Conservation (phyloP, 257 asterid genomes). For the Anisodus acutangulus region DNA sequence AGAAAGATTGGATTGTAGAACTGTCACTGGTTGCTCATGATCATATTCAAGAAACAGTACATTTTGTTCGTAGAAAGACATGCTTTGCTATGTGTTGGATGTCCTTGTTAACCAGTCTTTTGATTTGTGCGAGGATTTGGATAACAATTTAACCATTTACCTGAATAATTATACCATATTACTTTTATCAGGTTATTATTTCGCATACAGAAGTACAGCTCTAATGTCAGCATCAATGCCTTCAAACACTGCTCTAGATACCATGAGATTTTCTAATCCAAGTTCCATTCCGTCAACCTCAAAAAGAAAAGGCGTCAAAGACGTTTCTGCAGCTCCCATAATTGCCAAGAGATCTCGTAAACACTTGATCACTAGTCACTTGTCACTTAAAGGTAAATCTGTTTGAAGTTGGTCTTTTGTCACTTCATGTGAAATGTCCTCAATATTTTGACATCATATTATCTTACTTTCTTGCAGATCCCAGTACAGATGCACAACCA, state of each 20-base stretch:
- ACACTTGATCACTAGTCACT: constrained; percentile 37
- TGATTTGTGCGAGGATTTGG: not conserved
- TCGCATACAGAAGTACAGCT: constrained; percentile 50
- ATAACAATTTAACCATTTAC: not conserved
- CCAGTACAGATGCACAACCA: constrained; percentile 40
- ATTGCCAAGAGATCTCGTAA: constrained; percentile 62
- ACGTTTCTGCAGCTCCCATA: constrained; percentile 40
- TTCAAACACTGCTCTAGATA: constrained; percentile 36
- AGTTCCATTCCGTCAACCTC: constrained; percentile 39
- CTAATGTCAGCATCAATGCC: constrained; percentile 50
- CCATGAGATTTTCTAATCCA: constrained; percentile 50
- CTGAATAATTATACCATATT: not conserved
- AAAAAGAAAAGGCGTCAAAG: constrained; percentile 63
- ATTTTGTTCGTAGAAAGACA: not conserved
- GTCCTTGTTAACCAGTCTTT: not conserved
- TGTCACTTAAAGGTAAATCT: constrained; percentile 54
- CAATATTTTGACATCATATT: not conserved
- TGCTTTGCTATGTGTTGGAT: not conserved
- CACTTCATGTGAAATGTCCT: constrained; percentile 9
- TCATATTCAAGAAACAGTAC: not conserved
- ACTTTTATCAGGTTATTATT: constrained; percentile 54
- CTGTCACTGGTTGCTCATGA: not conserved
- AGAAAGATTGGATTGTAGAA: not conserved
- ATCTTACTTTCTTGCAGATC: constrained; percentile 43
- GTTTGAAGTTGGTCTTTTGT: constrained; percentile 8